These are phyloP conservation scores for Entamoeba histolytica DNA, from an alignment of 208 protist genomes.

Conservation along the genomic window DNA sequence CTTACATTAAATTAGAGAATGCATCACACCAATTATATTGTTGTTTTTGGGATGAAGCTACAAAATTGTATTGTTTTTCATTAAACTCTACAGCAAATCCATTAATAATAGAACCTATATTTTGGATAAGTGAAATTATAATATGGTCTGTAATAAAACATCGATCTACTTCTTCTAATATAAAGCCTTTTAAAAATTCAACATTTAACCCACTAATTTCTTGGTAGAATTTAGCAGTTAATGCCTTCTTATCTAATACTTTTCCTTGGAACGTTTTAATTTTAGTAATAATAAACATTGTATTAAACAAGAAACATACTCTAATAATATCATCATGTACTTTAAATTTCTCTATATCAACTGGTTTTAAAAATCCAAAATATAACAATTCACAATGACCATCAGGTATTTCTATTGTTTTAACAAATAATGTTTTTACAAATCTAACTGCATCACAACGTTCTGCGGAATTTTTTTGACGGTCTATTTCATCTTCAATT, in stretches of 20 bases:
- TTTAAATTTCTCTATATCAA: not conserved
- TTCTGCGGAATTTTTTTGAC: not conserved
- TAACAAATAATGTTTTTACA: not conserved
- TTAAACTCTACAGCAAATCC: not conserved
- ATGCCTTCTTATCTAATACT: not conserved
- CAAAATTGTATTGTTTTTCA: not conserved
- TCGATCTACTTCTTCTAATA: not conserved
- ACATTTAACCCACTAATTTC: not conserved
- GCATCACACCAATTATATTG: not conserved
- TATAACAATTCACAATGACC: not conserved
- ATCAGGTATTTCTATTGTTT: not conserved
- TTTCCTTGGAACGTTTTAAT: not conserved
- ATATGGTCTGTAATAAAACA: not conserved
- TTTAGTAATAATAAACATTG: not conserved
- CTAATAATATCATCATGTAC: not conserved
- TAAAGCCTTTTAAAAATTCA: not conserved
- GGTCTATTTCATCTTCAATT: not conserved
- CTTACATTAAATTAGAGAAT: not conserved
- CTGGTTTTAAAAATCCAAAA: not conserved
- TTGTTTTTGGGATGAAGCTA: not conserved
- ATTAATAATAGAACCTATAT: not conserved
- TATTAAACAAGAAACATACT: not conserved
- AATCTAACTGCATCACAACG: not conserved
- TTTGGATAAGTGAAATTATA: not conserved
- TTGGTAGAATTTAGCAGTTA: not conserved